These are phyloP conservation scores for Phyllosticta capitalensis DNA, from an alignment of 2,329 filamentous ascomycete genomes.

Conservation along the genomic window DNA sequence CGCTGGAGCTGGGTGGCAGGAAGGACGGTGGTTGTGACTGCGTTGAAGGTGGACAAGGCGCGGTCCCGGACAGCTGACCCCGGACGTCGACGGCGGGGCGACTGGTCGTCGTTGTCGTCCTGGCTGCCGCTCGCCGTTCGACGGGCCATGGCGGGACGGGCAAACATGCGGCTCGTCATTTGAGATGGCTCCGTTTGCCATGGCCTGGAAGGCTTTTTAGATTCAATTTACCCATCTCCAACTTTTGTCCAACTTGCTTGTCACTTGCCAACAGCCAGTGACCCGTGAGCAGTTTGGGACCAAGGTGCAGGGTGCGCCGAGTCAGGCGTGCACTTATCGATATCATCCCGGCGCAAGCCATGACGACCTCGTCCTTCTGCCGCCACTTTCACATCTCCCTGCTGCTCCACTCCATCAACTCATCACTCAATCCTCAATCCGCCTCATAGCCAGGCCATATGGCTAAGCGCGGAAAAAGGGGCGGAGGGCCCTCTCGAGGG, in stretches of 20 bases:
- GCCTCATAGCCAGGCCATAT: not conserved
- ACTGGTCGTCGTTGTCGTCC: not conserved
- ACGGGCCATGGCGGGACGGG: not conserved
- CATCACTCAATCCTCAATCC: not conserved
- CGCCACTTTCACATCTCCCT: slow-evolving; percentile 4
- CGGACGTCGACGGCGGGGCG: slow-evolving; percentile 7
- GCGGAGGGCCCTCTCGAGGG: slow-evolving; percentile 1
- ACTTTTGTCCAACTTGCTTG: no score
- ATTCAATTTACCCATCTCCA: not conserved
- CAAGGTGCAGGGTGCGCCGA: not conserved
- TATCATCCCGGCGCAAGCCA: not conserved
- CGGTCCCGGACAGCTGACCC: slow-evolving; percentile 9
- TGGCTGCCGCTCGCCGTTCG: not conserved
- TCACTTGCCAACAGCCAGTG: not conserved
- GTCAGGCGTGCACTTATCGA: not conserved
- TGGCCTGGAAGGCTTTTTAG: not conserved
- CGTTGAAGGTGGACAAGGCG: slow-evolving; percentile 4
- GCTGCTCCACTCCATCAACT: not conserved
- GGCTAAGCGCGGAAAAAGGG: slow-evolving; percentile 3
- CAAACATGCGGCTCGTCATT: not conserved
- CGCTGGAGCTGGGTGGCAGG: not conserved
- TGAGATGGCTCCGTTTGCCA: not conserved
- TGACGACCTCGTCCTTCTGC: not conserved
- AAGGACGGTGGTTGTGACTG: slow-evolving; percentile 5
- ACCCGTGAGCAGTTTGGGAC: not conserved